Evolutionary conservation across 2,329 filamentous ascomycete species (phyloP).

Genomic region (Penicillium sp.): DNA sequence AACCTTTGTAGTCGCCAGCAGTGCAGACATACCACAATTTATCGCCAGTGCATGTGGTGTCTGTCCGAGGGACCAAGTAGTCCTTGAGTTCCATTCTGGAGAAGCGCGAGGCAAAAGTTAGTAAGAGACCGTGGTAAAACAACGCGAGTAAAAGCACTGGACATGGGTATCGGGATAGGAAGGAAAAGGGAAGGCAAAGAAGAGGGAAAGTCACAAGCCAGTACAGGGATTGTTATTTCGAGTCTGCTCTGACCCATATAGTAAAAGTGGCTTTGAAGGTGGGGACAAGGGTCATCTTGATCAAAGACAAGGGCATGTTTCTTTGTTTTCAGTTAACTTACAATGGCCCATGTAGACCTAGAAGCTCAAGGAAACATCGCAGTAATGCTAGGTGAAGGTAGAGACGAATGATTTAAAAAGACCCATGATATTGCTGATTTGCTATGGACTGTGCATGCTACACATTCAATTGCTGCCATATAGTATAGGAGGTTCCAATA

Average conservation of each 20-base stretch:
- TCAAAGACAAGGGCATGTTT: not conserved
- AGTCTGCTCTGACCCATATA: not conserved
- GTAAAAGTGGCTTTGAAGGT: not conserved
- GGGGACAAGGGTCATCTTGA: not conserved
- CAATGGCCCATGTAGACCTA: not conserved
- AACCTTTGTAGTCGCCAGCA: slow-evolving; percentile 27
- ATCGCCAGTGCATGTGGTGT: slow-evolving; percentile 15
- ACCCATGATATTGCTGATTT: too few species aligned
- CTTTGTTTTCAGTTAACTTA: not conserved
- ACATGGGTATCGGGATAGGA: not conserved
- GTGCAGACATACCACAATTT: slow-evolving; percentile 31
- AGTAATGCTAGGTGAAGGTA: not conserved
- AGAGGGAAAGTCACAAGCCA: not conserved
- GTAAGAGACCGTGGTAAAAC: not conserved
- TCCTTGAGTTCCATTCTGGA: slow-evolving; percentile 2
- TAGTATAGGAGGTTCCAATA: too few species aligned
- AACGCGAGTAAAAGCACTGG: not conserved
- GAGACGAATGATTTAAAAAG: too few species aligned
- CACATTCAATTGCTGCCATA: not conserved
- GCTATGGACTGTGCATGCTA: not conserved
- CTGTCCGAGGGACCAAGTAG: slow-evolving; percentile 9
- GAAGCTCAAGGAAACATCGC: not conserved
- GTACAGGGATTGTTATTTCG: not conserved
- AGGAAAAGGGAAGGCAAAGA: not conserved
- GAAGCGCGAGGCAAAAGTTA: not conserved